Conservation (phyloP, 2,329 filamentous ascomycete species). For the Penicillium janthinellum region DNA sequence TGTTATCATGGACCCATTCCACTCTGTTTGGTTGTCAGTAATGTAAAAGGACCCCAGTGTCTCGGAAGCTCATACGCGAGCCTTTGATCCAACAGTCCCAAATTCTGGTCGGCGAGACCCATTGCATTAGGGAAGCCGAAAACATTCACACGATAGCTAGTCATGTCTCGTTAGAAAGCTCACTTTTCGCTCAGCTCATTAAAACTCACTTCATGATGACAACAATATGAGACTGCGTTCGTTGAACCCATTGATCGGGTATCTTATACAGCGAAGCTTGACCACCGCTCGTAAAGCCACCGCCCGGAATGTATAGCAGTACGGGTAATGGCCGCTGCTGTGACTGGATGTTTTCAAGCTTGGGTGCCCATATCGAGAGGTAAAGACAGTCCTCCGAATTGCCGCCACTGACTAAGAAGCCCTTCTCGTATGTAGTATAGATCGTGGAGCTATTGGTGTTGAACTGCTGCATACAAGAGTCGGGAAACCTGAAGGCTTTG, state of each 20-base stretch:
- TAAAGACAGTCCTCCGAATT: conserved; percentile 47
- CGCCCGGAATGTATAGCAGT: conserved; percentile 54
- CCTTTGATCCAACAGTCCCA: conserved; percentile 49
- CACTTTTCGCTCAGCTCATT: no score
- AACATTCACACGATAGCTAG: conserved; percentile 42
- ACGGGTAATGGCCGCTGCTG: conserved; percentile 43
- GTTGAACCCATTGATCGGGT: conserved; percentile 37
- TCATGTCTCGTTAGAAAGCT: not conserved
- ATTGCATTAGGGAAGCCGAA: conserved; percentile 48
- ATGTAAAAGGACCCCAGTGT: no score
- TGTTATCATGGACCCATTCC: conserved; percentile 39
- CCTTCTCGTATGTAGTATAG: conserved; percentile 13
- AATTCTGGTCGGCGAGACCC: conserved; percentile 46
- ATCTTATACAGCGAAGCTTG: conserved; percentile 52
- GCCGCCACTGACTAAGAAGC: conserved; percentile 24
- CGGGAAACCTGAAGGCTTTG: conserved; percentile 2
- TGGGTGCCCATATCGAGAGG: conserved; percentile 47
- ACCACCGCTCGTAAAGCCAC: conserved; percentile 50
- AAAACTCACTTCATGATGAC: conserved; percentile 38
- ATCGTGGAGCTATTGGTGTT: conserved; percentile 5
- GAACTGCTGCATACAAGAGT: conserved; percentile 15
- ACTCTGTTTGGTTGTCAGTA: conserved; percentile 13
- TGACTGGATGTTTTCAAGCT: conserved; percentile 2
- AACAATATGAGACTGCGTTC: conserved; percentile 44
- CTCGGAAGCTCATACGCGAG: conserved; percentile 14